Base-by-base conservation (phyloP, 352 stramenopile species). In the Phytophthora pluvialis region DNA sequence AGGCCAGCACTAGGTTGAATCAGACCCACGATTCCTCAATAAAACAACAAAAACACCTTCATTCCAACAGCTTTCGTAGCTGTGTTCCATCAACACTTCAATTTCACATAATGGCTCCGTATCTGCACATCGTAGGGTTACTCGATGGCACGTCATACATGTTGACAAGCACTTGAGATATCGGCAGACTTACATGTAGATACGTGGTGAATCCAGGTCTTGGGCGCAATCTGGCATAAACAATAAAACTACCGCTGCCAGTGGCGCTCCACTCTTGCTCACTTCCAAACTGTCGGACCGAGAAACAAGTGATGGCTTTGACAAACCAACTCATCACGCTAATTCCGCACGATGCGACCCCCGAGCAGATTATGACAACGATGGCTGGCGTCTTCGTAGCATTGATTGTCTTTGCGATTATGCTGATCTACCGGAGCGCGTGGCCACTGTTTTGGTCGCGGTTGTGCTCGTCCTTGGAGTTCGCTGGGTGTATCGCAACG, bases 401-500 rank as follows among this genome's bases (percentile, higher is more conserved):
- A 10, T 11, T 77, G 12, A 28, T 75, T 8, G 0, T 59, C 0
- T 0, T n/a, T 13, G 54, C n/a, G 1, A 15, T 79, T 8, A 26
- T 36, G 12, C 42, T 42, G 1, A 26, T 75, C 2, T 63, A 72
- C 18, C 50, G 52, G 54, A 44, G 3, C 35, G 59, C 10, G 53
- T 47, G 5, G 57, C 70, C 9, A 48, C 44, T 9, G 10, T 78
- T 4, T 42, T 77, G 3, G 64, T 49, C 12, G 50, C 60, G 1
- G 40, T 60, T 8, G 43, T 85, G 28, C 26, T 72, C 1, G n/a
- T 9, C 5, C 50, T 64, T 28, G 45, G 28, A 29, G 8, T 38
- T 15, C 76, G 78, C 16, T 89, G 80, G 80, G 44, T 88, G 15
- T 81, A 88, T 32, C 81, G 67, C 67, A 82, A 89, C 47, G 80